phyloP scores from a whole-genome alignment of 805 yeast species.

The Candida silvicultrix region DNA sequence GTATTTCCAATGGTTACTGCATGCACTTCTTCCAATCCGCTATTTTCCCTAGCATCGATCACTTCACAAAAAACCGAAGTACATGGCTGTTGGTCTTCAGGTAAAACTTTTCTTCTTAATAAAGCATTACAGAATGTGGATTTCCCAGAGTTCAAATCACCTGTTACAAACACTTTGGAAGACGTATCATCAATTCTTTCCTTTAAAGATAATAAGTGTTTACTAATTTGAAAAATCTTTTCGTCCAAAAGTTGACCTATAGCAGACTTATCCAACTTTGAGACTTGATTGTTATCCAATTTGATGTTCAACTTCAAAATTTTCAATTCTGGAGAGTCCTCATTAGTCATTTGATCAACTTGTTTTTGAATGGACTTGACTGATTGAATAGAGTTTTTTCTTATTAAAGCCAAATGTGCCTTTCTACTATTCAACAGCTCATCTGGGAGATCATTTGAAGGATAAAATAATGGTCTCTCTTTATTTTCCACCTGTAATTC shows the following conservation, averaged over 20 bases:
- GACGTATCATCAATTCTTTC: constrained; percentile 87
- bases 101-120: constrained; percentile 67
- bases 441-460: constrained; percentile 31
- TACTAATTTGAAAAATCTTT: constrained; percentile 56
- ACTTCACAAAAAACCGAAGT: constrained; percentile 96
- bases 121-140: constrained; percentile 93
- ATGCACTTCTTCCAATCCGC: constrained; percentile 83
- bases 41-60: constrained; percentile 72
- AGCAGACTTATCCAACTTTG: constrained; percentile 59
- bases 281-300: constrained; percentile 40
- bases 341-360: constrained; percentile 12
- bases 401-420: constrained; percentile 47
- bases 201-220: constrained; percentile 64
- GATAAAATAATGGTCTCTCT: constrained; percentile 57
- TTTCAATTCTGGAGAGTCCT: constrained; percentile 38
- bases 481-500: constrained; percentile 52
- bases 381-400: constrained; percentile 30
- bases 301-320: constrained; percentile 60
- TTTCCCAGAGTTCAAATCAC: constrained; percentile 95
- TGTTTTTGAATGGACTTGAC: constrained; percentile 13
- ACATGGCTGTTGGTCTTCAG: constrained; percentile 97
- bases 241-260: constrained; percentile 64
- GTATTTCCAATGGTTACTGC: constrained; percentile 59
- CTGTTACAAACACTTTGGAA: constrained; percentile 93
- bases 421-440: constrained; percentile 37